A percentile compares a stretch with the other conserved stretches of the same genome.
Evolutionary conservation across 1,284 basidiomycete genomes (phyloP).

Genomic region (Phlebopus sp.): DNA sequence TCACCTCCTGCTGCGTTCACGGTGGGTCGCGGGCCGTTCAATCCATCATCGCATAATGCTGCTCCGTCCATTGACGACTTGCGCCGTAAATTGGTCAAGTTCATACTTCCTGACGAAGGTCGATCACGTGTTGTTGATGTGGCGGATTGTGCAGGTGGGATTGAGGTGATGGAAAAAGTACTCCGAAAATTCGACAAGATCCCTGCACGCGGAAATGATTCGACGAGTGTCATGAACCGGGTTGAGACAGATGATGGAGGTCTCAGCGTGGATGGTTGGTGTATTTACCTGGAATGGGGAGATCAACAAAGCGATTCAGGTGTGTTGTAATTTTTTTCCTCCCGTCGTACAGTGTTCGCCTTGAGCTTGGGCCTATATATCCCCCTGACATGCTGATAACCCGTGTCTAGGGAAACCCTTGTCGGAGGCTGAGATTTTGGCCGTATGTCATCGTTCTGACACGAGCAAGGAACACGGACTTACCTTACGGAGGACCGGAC

Average conservation of each 20-base stretch:
- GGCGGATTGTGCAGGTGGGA: slow-evolving; percentile 71
- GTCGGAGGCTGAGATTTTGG: slow-evolving; percentile 81
- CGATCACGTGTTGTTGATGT: slow-evolving; percentile 79
- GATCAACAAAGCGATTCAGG: slow-evolving; percentile 58
- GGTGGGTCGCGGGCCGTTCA: slow-evolving; percentile 56
- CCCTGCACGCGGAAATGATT: slow-evolving; percentile 45
- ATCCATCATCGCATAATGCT: slow-evolving; percentile 41
- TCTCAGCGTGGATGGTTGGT: slow-evolving; percentile 85
- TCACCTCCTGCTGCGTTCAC: slow-evolving; percentile 53
- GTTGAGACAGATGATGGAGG: slow-evolving; percentile 61
- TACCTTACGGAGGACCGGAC: slow-evolving; percentile 57
- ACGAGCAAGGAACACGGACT: slow-evolving; percentile 83
- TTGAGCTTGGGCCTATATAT: not conserved
- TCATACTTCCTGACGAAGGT: slow-evolving; percentile 76
- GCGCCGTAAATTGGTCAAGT: slow-evolving; percentile 80
- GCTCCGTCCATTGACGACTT: slow-evolving; percentile 73
- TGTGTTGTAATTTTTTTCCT: slow-evolving; percentile 31
- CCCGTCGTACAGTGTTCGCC: no score
- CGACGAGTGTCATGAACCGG: slow-evolving; percentile 46
- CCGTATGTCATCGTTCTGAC: slow-evolving; percentile 83
- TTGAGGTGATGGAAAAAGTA: slow-evolving; percentile 83
- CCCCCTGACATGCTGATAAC: slow-evolving; percentile 1
- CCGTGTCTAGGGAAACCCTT: slow-evolving; percentile 59
- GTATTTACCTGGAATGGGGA: slow-evolving; percentile 66
- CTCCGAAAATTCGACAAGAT: slow-evolving; percentile 86